These are phyloP conservation scores for Xylaria sp. DNA, from an alignment of 2,329 filamentous ascomycete species.

Conservation along the genomic window DNA sequence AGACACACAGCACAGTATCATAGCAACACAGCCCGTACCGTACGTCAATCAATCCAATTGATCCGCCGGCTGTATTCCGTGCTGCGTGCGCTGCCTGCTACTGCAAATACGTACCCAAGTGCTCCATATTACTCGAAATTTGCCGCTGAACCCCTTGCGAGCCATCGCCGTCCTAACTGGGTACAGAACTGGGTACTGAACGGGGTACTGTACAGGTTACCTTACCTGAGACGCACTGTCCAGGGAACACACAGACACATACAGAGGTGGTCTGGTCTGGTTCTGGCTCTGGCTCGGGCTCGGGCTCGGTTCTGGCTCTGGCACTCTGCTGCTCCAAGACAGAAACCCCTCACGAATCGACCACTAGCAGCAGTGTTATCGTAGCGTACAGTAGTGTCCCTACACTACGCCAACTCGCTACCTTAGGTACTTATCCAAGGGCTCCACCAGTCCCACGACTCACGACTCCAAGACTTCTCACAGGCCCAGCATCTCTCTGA, in stretches of 20 bases:
- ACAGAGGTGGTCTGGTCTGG: too few relatives aligned
- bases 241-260: not conserved
- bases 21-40: not conserved
- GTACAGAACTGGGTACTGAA: not conserved
- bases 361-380: constrained; percentile 1
- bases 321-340: not conserved
- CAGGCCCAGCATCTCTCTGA: constrained; percentile 8
- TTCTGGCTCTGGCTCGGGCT: too few relatives aligned
- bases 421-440: not conserved
- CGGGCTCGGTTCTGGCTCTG: not conserved
- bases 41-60: not conserved
- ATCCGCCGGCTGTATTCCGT: not conserved
- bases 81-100: too few relatives aligned
- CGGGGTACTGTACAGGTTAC: not conserved
- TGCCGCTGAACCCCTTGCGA: not conserved
- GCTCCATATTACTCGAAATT: not conserved
- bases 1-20: not conserved
- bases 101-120: too few relatives aligned
- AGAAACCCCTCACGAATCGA: constrained; percentile 16
- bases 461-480: constrained; percentile 11
- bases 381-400: constrained; percentile 2
- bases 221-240: not conserved
- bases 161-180: not conserved
- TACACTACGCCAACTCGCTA: not conserved
- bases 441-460: constrained; percentile 13